Evolutionary conservation across 179 eudicot species (phyloP).

Genomic region (Drosera spatulata): DNA sequence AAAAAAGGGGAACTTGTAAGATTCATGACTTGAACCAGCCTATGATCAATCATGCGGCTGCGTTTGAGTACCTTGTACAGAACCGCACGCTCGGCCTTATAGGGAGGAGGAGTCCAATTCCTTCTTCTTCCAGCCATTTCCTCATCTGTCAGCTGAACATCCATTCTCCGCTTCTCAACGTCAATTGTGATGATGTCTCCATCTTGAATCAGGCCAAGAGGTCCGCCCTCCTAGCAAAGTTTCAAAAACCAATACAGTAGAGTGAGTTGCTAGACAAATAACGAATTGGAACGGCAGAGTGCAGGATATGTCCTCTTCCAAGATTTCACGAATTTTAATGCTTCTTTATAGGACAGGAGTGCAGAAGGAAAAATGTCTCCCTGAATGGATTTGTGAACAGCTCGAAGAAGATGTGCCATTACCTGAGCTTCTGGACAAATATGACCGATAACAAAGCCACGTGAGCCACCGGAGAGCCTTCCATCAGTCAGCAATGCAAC

Average conservation of each 20-base stretch:
- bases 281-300: too few species aligned
- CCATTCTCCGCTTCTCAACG: conserved; percentile 58
- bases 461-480: conserved; percentile 96
- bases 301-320: too few species aligned
- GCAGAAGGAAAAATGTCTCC: too few species aligned
- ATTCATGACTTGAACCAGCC: too few species aligned
- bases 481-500: conserved; percentile 94
- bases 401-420: too few species aligned
- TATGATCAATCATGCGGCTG: too few species aligned
- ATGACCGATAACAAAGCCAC: conserved; percentile 96
- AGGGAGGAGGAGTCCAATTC: conserved; percentile 67
- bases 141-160: conserved; percentile 52
- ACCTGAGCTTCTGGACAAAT: conserved; percentile 98
- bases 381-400: too few species aligned
- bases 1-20: neutral
- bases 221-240: conserved; percentile 78
- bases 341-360: too few species aligned
- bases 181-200: conserved; percentile 77
- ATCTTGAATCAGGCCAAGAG: conserved; percentile 75
- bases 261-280: too few species aligned
- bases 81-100: conserved; percentile 69
- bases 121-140: conserved; percentile 62
- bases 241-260: too few species aligned
- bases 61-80: conserved; percentile 61
- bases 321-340: too few species aligned